Percentiles rank a stretch among this genome's conserved stretches.
These are phyloP conservation scores for Phellinidium pouzarii DNA, from an alignment of 1,284 basidiomycete species.

Conservation along the genomic window DNA sequence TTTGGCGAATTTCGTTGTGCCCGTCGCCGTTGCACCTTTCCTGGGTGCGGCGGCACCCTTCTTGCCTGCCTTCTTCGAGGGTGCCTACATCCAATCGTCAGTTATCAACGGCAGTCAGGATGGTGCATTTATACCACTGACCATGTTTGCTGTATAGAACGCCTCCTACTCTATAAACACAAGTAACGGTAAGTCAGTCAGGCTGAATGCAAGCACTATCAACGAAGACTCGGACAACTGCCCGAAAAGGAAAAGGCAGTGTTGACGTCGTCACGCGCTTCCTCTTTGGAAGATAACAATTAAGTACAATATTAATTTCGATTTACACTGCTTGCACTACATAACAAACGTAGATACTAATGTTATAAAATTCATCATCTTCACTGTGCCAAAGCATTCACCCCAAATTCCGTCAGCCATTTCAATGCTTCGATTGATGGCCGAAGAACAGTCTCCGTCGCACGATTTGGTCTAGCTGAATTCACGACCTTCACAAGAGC, in stretches of 20 bases:
- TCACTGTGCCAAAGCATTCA: slow-evolving; percentile 28
- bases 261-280: neutral
- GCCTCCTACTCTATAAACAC: neutral
- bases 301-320: neutral
- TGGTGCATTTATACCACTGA: neutral
- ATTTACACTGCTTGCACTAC: too few relatives aligned
- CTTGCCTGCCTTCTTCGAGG: slow-evolving; percentile 89
- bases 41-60: slow-evolving; percentile 61
- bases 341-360: too few relatives aligned
- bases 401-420: slow-evolving; percentile 22
- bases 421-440: slow-evolving; percentile 40
- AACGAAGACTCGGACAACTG: neutral
- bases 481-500: slow-evolving; percentile 43
- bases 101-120: neutral
- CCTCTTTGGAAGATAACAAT: neutral
- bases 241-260: slow-evolving; percentile 4
- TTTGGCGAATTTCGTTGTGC: slow-evolving; percentile 66
- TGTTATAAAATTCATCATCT: slow-evolving; percentile 20
- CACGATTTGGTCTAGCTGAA: slow-evolving; percentile 19
- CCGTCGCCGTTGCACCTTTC: slow-evolving; percentile 42
- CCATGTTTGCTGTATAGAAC: neutral
- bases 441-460: slow-evolving; percentile 30
- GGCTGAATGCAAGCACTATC: neutral
- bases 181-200: neutral
- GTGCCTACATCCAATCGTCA: slow-evolving; percentile 46